Conservation (phyloP, 192 early-diverging fungal species). For the Funneliformis mosseae region DNA sequence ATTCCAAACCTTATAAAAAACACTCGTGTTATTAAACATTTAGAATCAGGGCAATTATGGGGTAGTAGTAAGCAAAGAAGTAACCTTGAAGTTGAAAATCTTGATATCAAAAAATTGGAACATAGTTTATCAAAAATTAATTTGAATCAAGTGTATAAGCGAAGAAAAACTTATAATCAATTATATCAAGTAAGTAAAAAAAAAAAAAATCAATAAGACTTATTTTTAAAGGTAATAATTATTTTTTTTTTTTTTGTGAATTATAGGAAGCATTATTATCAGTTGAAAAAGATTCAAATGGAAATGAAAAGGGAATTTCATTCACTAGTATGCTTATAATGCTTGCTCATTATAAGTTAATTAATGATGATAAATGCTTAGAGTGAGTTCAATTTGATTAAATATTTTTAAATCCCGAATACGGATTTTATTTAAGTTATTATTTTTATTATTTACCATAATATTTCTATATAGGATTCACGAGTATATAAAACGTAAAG, state of each 20-base stretch:
- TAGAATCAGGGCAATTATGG: slow-evolving; percentile 16
- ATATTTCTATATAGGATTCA: slow-evolving; percentile 37
- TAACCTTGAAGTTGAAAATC: neutral
- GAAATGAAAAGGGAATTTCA: slow-evolving; percentile 39
- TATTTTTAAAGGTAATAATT: neutral
- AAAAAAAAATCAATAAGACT: neutral
- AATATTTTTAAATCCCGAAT: slow-evolving; percentile 1
- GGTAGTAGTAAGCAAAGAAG: neutral
- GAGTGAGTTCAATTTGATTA: slow-evolving; percentile 41
- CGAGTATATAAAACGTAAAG: slow-evolving; percentile 42
- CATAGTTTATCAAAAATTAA: slow-evolving; percentile 36
- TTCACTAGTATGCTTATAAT: slow-evolving; percentile 60
- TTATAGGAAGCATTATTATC: slow-evolving; percentile 33
- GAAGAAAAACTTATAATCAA: slow-evolving; percentile 38
- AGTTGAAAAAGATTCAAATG: slow-evolving; percentile 16
- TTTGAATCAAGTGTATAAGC: slow-evolving; percentile 33
- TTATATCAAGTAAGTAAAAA: slow-evolving; percentile 42
- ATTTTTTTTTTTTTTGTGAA: neutral
- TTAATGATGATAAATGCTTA: slow-evolving; percentile 57
- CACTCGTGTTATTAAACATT: neutral
- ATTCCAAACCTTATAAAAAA: slow-evolving; percentile 41
- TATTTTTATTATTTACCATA: neutral
- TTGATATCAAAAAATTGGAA: slow-evolving; percentile 36
- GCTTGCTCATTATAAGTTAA: slow-evolving; percentile 58
- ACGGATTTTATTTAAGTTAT: neutral